Evolutionary conservation across 495 filamentous ascomycete species (phyloP), one percentile per base, ranked within the genome.

Genomic region (Daldinia concentrica): DNA sequence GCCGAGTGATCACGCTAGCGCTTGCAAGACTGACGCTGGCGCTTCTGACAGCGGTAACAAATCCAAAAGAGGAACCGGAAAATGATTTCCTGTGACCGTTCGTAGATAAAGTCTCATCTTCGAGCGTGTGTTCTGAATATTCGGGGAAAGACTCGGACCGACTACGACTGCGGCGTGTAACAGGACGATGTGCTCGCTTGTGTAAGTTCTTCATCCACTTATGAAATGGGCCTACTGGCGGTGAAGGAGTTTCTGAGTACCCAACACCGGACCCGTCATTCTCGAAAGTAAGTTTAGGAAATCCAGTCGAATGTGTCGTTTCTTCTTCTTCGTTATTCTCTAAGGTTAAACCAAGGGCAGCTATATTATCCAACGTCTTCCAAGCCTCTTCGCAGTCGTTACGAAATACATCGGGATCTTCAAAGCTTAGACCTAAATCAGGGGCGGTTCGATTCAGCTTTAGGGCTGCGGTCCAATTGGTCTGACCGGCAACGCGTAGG

Each of bases 31-130:
- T 96, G 29, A 91, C 81, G 50, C 89, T 91, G 39, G 91, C 89
- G 22, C 93, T 94, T 74, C 90, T 94, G 60, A 95, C 86, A 11
- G 87, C 90, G 15, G 89, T 87, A 24, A 97, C 86, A 62, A 92
- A 91, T 7, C 82, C 88, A 65, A 90, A 87, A 6, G 93, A 96
- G 22, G 91, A 92, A 30, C 83, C 85, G 3, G 86, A 86, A 1
- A 92, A 94, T 1, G 85, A 86, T 19, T 88, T 87, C 69, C 88
- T 84, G 76, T 86, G 89, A 58, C 79, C 66, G 52, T 68, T 64
- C 29, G 66, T 72, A 51, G 62, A 70, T 59, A 70, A 66, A 22
- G 75, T 64, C 26, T 71, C 66, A 41, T 74, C 73, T 15, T 74
- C 68, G n/a, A 82, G 77, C 12, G 78, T 66, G 29, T 74, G 76